Conservation (phyloP, 768 basidiomycete species). For the Suillus decipiens region DNA sequence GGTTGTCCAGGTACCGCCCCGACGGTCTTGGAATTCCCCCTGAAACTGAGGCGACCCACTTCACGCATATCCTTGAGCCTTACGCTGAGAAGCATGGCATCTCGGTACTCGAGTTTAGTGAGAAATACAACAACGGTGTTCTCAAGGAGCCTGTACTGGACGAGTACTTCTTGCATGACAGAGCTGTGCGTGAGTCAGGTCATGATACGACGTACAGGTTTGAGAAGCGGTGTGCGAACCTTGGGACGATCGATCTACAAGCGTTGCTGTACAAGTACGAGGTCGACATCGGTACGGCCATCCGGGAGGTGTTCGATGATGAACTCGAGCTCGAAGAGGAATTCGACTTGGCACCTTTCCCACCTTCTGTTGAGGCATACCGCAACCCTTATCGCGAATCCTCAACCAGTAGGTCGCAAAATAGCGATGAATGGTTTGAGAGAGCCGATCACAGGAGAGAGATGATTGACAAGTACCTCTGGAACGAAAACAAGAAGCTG, state of each 20-base stretch:
- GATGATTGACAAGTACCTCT: slow-evolving; percentile 90
- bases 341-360: slow-evolving; percentile 90
- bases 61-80: slow-evolving; percentile 96
- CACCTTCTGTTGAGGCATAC: slow-evolving; percentile 73
- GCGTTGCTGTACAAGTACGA: slow-evolving; percentile 98
- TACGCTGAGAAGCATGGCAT: slow-evolving; percentile 91
- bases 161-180: slow-evolving; percentile 97
- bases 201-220: slow-evolving; percentile 97
- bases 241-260: slow-evolving; percentile 95
- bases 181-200: slow-evolving; percentile 93
- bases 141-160: slow-evolving; percentile 88
- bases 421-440: slow-evolving; percentile 89
- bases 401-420: slow-evolving; percentile 63
- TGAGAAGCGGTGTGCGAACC: slow-evolving; percentile 96
- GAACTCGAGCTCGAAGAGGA: slow-evolving; percentile 91
- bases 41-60: slow-evolving; percentile 98
- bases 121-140: slow-evolving; percentile 87
- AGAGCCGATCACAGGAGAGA: slow-evolving; percentile 82
- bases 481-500: slow-evolving; percentile 93
- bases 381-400: slow-evolving; percentile 60
- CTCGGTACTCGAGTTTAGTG: slow-evolving; percentile 93
- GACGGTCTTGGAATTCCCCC: slow-evolving; percentile 96
- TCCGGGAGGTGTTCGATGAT: slow-evolving; percentile 93
- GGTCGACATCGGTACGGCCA: slow-evolving; percentile 97
- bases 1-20: slow-evolving; percentile 92